phyloP scores from a whole-genome alignment of 148 eudicot species.

The Spergularia marina region DNA sequence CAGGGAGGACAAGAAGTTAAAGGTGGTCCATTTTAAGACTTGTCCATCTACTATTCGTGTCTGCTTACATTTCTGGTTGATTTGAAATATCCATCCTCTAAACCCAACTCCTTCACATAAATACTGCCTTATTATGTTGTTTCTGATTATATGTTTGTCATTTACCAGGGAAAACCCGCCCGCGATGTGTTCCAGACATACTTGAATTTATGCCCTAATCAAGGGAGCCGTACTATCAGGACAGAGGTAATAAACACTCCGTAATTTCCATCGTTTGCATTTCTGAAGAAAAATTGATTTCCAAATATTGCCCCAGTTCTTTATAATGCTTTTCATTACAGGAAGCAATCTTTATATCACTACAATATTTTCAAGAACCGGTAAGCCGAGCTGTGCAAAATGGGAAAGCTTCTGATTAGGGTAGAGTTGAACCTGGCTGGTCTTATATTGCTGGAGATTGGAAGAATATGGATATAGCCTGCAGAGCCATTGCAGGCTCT shows the following conservation, averaged over 20 bases:
- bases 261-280: background rate
- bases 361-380: slow-evolving; percentile 95
- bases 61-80: background rate
- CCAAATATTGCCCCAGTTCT: background rate
- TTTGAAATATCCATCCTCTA: background rate
- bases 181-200: slow-evolving; percentile 59
- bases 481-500: background rate
- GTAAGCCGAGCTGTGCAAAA: slow-evolving; percentile 49
- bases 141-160: background rate
- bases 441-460: slow-evolving; percentile 3
- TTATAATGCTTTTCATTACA: slow-evolving; percentile 28
- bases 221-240: slow-evolving; percentile 96
- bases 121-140: background rate
- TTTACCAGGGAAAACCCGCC: slow-evolving; percentile 69
- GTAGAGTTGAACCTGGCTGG: background rate
- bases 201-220: slow-evolving; percentile 83
- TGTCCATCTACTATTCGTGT: background rate
- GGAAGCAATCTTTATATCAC: slow-evolving; percentile 92
- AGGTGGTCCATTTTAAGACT: slow-evolving; percentile 37
- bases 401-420: background rate
- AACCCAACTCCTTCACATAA: too few relatives aligned
- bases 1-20: slow-evolving; percentile 68
- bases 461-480: background rate
- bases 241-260: slow-evolving; percentile 61
- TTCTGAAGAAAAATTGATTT: background rate